phyloP scores from a whole-genome alignment of 1,139 yeast genomes.

The Magnusiomyces magnusii region DNA sequence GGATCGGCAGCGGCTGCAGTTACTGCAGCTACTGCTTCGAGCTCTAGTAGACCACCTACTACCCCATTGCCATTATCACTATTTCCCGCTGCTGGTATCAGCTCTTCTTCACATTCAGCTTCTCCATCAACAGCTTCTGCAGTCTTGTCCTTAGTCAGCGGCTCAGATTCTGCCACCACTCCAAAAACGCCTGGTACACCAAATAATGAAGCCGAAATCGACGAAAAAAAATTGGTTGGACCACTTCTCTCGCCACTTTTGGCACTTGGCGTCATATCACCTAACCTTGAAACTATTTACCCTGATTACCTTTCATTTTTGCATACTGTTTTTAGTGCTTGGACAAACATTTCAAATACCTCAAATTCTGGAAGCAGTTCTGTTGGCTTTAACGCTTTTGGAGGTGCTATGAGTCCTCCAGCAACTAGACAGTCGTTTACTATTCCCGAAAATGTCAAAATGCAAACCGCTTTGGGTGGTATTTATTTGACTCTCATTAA shows the following conservation, averaged over 20 bases:
- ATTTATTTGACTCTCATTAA: conserved; percentile 1
- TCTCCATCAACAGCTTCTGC: background rate
- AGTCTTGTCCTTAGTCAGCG: background rate
- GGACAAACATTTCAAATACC: background rate
- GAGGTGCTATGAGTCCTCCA: background rate
- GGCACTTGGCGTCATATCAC: background rate
- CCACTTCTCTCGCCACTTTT: background rate
- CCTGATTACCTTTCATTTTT: conserved; percentile 3
- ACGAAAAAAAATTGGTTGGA: background rate
- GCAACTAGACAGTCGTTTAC: background rate
- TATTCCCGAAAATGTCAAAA: conserved; percentile 1
- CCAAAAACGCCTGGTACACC: background rate
- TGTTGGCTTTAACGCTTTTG: background rate
- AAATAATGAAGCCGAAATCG: background rate
- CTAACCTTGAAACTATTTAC: background rate
- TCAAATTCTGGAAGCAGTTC: background rate
- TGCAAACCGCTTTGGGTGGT: conserved; percentile 1
- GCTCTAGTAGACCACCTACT: background rate
- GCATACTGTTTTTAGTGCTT: background rate
- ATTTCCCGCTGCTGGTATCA: background rate
- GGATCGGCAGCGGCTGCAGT: background rate
- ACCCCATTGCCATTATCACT: background rate
- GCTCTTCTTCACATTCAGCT: background rate
- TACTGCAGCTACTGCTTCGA: background rate
- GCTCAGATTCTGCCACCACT: background rate